phyloP scores from a whole-genome alignment of 83 land plant genomes.

The Picea abies region DNA sequence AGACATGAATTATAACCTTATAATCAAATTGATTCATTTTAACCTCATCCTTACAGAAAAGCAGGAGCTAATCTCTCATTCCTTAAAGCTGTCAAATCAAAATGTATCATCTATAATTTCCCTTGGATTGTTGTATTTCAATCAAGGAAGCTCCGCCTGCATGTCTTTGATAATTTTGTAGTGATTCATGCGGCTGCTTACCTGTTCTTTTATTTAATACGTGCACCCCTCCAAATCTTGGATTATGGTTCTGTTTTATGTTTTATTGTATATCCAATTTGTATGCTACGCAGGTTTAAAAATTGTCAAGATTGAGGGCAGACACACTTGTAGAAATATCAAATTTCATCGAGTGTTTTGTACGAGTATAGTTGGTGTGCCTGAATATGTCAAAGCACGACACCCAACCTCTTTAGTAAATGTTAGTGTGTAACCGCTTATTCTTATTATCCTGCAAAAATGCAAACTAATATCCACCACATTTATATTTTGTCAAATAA shows the following conservation, averaged over 20 bases:
- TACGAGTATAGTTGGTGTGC: too few relatives aligned
- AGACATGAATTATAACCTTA: conserved; percentile 24
- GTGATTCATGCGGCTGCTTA: conserved; percentile 5
- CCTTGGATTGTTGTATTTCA: not conserved
- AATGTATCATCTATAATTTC: not conserved
- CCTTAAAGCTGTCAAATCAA: not conserved
- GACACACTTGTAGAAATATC: not conserved
- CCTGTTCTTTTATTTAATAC: conserved; percentile 6
- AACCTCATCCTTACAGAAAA: conserved; percentile 12
- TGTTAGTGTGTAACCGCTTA: too few relatives aligned
- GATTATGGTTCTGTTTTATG: not conserved
- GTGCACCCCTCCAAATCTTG: conserved; percentile 6
- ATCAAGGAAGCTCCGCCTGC: conserved; percentile 12
- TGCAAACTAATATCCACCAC: too few relatives aligned
- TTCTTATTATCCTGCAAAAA: too few relatives aligned
- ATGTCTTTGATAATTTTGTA: conserved; percentile 9
- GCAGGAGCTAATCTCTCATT: conserved; percentile 10
- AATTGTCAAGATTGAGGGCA: not conserved
- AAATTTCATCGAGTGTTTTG: too few relatives aligned
- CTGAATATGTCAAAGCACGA: too few relatives aligned
- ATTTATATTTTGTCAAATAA: too few relatives aligned
- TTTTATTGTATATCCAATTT: not conserved
- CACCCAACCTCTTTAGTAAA: too few relatives aligned
- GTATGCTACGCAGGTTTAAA: not conserved
- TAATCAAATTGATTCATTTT: conserved; percentile 9